phyloP scores from a whole-genome alignment of 116 monocot species.

The Trichopus zeylanicus region DNA sequence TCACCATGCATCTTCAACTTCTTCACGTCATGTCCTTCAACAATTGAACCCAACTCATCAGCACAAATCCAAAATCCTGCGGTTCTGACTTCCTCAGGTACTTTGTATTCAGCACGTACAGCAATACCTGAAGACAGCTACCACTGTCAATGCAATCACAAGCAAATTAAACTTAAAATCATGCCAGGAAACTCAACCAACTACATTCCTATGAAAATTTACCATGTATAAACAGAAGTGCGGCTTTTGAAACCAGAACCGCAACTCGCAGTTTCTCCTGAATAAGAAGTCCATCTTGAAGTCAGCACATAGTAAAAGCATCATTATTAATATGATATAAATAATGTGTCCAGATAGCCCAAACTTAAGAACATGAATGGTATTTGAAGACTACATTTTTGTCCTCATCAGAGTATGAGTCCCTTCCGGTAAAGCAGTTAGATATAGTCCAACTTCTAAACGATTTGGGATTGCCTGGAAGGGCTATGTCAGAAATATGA shows the following conservation, averaged over 20 bases:
- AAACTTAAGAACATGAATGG: too few relatives aligned
- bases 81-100: constrained; percentile 40
- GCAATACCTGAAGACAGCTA: constrained; percentile 33
- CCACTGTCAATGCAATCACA: background rate
- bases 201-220: constrained; percentile 1
- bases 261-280: constrained; percentile 60
- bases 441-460: background rate
- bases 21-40: constrained; percentile 58
- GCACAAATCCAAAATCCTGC: constrained; percentile 58
- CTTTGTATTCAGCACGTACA: constrained; percentile 33
- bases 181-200: background rate
- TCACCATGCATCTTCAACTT: constrained; percentile 46
- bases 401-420: too few relatives aligned
- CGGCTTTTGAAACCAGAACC: constrained; percentile 55
- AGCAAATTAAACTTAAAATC: background rate
- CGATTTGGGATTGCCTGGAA: background rate
- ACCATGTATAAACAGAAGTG: constrained; percentile 52
- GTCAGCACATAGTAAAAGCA: background rate
- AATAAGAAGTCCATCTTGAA: constrained; percentile 5
- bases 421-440: background rate
- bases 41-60: constrained; percentile 55
- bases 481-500: too few relatives aligned
- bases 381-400: too few relatives aligned
- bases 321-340: too few relatives aligned
- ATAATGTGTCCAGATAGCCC: background rate